phyloP scores from a whole-genome alignment of 495 filamentous ascomycete species.

The Annulohypoxylon bovei region DNA sequence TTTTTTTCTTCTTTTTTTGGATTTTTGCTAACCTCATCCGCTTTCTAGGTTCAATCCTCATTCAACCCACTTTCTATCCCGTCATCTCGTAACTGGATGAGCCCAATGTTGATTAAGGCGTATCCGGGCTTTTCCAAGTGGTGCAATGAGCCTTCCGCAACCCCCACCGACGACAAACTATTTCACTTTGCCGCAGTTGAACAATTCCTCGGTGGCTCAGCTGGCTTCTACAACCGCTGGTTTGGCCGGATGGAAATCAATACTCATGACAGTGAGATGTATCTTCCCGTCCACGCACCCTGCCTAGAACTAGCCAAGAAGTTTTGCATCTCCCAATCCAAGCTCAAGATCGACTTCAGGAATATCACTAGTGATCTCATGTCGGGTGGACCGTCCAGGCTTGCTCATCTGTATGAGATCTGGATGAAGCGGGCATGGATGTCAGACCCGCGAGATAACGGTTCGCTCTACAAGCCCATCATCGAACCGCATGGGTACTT shows the following conservation, averaged over 20 bases:
- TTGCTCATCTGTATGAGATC: constrained; percentile 38
- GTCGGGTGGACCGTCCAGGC: constrained; percentile 11
- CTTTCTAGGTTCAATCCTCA: not conserved
- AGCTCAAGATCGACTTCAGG: constrained; percentile 15
- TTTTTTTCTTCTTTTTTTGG: not conserved
- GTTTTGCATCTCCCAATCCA: constrained; percentile 28
- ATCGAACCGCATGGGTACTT: not conserved
- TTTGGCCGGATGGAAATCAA: not conserved
- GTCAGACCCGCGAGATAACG: not conserved
- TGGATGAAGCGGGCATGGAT: constrained; percentile 37
- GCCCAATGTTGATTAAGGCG: constrained; percentile 22
- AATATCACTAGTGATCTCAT: not conserved
- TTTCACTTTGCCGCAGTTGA: not conserved
- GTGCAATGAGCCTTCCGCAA: not conserved
- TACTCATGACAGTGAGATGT: constrained; percentile 22
- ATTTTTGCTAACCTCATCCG: constrained; percentile 1
- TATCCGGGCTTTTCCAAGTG: constrained; percentile 17
- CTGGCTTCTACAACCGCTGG: not conserved
- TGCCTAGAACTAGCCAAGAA: constrained; percentile 13
- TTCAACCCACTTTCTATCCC: not conserved
- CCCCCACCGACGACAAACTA: not conserved
- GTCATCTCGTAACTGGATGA: constrained; percentile 17
- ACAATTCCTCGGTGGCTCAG: constrained; percentile 6
- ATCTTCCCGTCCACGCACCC: constrained; percentile 25
- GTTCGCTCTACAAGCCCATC: not conserved